Evolutionary conservation across 345 rosid genomes (phyloP), one percentile per base, ranked within the genome.

Genomic region (Aquilaria malaccensis): DNA sequence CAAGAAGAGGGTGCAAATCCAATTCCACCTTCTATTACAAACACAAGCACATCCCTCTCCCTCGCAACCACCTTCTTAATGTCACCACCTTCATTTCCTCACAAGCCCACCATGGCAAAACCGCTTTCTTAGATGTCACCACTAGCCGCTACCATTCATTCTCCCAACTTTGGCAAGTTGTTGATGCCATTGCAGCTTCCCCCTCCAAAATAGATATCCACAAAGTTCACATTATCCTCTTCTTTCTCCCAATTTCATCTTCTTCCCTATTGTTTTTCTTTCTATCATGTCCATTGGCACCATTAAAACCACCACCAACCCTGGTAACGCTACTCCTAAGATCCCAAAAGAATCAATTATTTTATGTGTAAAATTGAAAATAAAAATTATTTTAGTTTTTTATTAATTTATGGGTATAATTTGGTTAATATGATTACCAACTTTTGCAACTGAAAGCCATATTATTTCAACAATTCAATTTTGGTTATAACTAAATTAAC

Each of bases 271-370:
- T 59, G 87, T 89, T n/a, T 89, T 90, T 60, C 96, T 89, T 76
- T 82, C 98, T 61, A 94, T 89, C 13, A 83, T 93, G 96, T 93
- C 95, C 2, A 79, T 93, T 31, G 98, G 97, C 59, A 96, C 98
- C 31, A 58, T 93, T 30, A 85, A 89, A 75, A 92, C 92, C 71
- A 86, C 96, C 63, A 78, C 87, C 13, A 92, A 88, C 41, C 85
- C 95, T 50, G 95, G 86, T 67, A 88, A 88, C 82, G 88, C 96
- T 14, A 58, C 83, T 7, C 50, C 68, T 10, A 96, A 91, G 63
- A 86, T 91, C 68, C 79, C 41, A 81, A 64, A 68, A 96, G 88
- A 67, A 71, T 78, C 47, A 22, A 22, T 22, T 22, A 22, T 22
- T 22, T 22, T 22, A 22, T 22, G 22, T 1, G 22, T 22, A 22